phyloP scores from a whole-genome alignment of 1,284 basidiomycete species.

The Trichosporon sp. region DNA sequence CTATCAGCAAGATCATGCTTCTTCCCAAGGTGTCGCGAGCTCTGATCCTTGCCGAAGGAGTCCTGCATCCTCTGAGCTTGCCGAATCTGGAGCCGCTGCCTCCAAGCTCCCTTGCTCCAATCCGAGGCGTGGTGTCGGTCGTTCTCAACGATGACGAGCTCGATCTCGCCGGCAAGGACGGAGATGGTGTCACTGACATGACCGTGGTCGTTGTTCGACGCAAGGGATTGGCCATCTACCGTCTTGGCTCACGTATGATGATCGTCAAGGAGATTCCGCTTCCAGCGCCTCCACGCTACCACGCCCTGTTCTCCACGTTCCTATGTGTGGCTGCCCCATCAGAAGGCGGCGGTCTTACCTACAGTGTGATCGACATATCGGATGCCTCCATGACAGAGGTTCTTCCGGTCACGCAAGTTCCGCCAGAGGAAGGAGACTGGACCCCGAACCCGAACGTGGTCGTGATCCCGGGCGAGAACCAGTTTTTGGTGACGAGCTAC shows the following conservation, averaged over 20 bases:
- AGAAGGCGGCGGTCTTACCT: slow-evolving; percentile 56
- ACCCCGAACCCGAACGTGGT: slow-evolving; percentile 64
- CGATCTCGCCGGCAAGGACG: slow-evolving; percentile 57
- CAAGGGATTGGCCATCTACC: slow-evolving; percentile 63
- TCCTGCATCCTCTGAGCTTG: slow-evolving; percentile 71
- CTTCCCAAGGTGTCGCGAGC: slow-evolving; percentile 61
- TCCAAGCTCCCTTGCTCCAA: slow-evolving; percentile 60
- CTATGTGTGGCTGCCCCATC: slow-evolving; percentile 63
- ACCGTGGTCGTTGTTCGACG: slow-evolving; percentile 76
- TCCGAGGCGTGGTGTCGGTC: slow-evolving; percentile 71
- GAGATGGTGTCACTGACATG: slow-evolving; percentile 56
- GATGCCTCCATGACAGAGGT: slow-evolving; percentile 63
- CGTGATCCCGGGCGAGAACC: slow-evolving; percentile 63
- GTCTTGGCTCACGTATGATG: slow-evolving; percentile 59
- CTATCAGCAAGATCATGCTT: slow-evolving; percentile 71
- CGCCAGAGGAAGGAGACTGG: slow-evolving; percentile 34
- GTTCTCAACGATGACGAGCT: slow-evolving; percentile 68
- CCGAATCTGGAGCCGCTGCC: slow-evolving; percentile 71
- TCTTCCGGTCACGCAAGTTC: slow-evolving; percentile 70
- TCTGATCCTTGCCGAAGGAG: slow-evolving; percentile 55
- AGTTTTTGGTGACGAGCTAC: slow-evolving; percentile 59
- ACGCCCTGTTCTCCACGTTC: slow-evolving; percentile 61
- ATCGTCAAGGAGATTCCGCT: slow-evolving; percentile 75
- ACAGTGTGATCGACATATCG: slow-evolving; percentile 72
- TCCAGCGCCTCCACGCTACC: slow-evolving; percentile 59